Evolutionary conservation across 2,329 filamentous ascomycete species (phyloP).

Genomic region (Onygenales sp.): DNA sequence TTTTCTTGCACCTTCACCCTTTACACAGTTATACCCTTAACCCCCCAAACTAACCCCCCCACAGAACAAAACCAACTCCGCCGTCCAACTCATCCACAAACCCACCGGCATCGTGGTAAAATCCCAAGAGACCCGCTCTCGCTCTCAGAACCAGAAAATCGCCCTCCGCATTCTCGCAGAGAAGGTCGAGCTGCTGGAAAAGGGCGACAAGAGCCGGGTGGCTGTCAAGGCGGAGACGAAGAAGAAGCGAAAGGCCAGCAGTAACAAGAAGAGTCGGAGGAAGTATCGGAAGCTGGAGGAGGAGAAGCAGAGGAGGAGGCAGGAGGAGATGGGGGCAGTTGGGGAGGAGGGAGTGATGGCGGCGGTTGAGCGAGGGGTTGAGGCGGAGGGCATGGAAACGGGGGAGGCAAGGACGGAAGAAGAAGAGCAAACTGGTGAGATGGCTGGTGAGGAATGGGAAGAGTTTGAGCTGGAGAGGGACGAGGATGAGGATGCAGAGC

Average conservation of each 20-base stretch:
- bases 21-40: background rate
- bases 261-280: slow-evolving; percentile 33
- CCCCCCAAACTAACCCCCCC: slow-evolving; percentile 5
- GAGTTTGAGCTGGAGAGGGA: background rate
- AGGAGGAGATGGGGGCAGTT: slow-evolving; percentile 9
- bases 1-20: background rate
- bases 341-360: slow-evolving; percentile 8
- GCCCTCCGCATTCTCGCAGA: slow-evolving; percentile 70
- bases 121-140: slow-evolving; percentile 80
- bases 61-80: slow-evolving; percentile 89
- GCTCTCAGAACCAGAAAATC: slow-evolving; percentile 76
- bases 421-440: background rate
- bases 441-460: background rate
- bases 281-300: slow-evolving; percentile 34
- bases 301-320: slow-evolving; percentile 10
- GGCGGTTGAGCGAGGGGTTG: slow-evolving; percentile 9
- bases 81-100: slow-evolving; percentile 82
- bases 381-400: slow-evolving; percentile 6
- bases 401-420: background rate
- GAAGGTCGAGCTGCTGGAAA: slow-evolving; percentile 62
- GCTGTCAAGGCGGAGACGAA: slow-evolving; percentile 77
- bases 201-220: slow-evolving; percentile 66
- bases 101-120: slow-evolving; percentile 92
- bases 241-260: slow-evolving; percentile 46
- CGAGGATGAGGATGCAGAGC: background rate